Evolutionary conservation across 352 stramenopile genomes (phyloP).

Genomic region (Nothophytophthora sp.): DNA sequence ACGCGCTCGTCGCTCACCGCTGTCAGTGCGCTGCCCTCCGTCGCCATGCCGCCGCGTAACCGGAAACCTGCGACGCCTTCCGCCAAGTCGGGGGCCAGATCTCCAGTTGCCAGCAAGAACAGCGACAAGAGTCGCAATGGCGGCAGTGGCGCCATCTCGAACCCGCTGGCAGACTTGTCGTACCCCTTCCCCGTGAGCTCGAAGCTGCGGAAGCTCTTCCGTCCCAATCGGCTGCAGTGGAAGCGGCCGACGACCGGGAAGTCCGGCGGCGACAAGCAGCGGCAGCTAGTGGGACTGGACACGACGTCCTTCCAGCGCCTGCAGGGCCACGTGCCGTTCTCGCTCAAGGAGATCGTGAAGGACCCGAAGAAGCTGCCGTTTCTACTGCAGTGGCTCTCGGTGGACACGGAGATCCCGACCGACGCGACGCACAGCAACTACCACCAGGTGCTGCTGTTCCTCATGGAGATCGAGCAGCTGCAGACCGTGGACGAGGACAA

Average conservation of each 20-base stretch:
- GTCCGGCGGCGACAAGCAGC: constrained; percentile 37
- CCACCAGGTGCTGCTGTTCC: constrained; percentile 82
- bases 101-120: not conserved
- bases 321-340: constrained; percentile 80
- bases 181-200: constrained; percentile 73
- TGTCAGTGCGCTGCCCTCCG: no score
- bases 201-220: constrained; percentile 78
- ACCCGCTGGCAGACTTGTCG: constrained; percentile 36
- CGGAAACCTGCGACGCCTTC: no score
- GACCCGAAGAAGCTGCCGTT: constrained; percentile 87
- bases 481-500: constrained; percentile 70
- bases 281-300: constrained; percentile 50
- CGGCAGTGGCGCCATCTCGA: not conserved
- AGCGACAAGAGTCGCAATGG: not conserved
- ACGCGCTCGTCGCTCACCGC: no score
- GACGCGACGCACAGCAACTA: constrained; percentile 53
- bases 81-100: no score
- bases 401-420: constrained; percentile 42
- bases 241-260: constrained; percentile 17
- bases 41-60: no score
- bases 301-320: constrained; percentile 68
- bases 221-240: constrained; percentile 63
- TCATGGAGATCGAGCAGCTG: constrained; percentile 84
- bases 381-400: constrained; percentile 74
- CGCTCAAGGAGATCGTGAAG: constrained; percentile 84